Conservation (phyloP, 345 rosid species). For the Acer negundo region DNA sequence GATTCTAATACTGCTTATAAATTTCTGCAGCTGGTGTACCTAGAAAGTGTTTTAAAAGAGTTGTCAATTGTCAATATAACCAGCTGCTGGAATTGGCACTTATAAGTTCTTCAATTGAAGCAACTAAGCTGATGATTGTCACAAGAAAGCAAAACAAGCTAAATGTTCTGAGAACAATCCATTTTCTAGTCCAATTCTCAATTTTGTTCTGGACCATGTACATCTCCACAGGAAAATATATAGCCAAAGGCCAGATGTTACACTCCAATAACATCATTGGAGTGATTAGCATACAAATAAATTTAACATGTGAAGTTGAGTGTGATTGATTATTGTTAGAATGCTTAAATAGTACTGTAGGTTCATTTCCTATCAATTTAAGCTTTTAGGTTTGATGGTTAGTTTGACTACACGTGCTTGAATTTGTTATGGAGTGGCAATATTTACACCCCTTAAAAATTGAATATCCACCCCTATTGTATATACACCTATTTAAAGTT, state of each 20-base stretch:
- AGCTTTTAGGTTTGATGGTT: too few relatives aligned
- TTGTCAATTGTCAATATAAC: too few relatives aligned
- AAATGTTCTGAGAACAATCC: slow-evolving; percentile 53
- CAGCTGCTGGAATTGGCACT: slow-evolving; percentile 39
- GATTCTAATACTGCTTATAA: too few relatives aligned
- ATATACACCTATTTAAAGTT: too few relatives aligned
- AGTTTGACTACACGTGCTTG: too few relatives aligned
- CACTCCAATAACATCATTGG: slow-evolving; percentile 55
- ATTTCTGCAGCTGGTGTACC: background rate
- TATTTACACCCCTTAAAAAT: too few relatives aligned
- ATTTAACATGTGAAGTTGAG: background rate
- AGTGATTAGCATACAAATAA: slow-evolving; percentile 8
- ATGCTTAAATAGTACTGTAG: too few relatives aligned
- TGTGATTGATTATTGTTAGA: too few relatives aligned
- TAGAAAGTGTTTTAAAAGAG: too few relatives aligned
- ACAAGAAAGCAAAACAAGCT: slow-evolving; percentile 52
- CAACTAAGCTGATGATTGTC: slow-evolving; percentile 36
- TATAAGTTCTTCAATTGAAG: slow-evolving; percentile 46
- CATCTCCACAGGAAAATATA: slow-evolving; percentile 73
- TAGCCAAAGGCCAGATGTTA: slow-evolving; percentile 67
- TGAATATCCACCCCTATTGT: too few relatives aligned
- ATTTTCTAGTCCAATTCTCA: slow-evolving; percentile 46
- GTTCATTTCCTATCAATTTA: too few relatives aligned
- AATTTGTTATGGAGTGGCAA: too few relatives aligned
- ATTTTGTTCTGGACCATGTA: slow-evolving; percentile 52